Conservation (phyloP, 2,329 filamentous ascomycete genomes). For the Colletotrichum sp. region DNA sequence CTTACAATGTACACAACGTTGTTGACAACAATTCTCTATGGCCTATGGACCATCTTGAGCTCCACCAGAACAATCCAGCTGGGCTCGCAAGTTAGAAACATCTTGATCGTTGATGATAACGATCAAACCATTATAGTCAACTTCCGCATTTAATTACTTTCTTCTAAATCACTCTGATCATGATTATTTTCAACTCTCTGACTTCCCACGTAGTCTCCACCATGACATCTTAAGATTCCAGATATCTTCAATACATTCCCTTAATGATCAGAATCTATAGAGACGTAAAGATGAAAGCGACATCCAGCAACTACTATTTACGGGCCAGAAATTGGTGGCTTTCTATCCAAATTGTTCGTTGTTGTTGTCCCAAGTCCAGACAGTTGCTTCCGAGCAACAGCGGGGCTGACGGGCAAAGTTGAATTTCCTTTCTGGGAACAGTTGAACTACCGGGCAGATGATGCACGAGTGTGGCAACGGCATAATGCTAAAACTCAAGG, state of each 20-base stretch:
- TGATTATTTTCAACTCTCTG: background rate
- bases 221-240: background rate
- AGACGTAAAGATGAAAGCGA: background rate
- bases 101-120: background rate
- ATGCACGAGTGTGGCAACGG: background rate
- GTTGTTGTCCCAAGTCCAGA: background rate
- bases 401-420: background rate
- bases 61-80: background rate
- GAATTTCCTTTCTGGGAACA: background rate
- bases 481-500: background rate
- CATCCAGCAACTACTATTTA: background rate
- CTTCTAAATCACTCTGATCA: too few species aligned
- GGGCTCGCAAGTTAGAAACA: background rate
- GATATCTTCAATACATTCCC: background rate
- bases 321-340: background rate
- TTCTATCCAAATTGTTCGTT: background rate
- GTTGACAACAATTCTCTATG: background rate
- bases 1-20: background rate
- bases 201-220: background rate
- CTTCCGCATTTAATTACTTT: too few species aligned
- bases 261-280: background rate
- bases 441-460: background rate
- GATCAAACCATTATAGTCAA: accelerated
- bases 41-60: background rate
- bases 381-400: background rate